Percentiles rank a stretch among this genome's conserved stretches.
phyloP scores from a whole-genome alignment of 1,139 yeast genomes.

The Yamadazyma friedrichii region DNA sequence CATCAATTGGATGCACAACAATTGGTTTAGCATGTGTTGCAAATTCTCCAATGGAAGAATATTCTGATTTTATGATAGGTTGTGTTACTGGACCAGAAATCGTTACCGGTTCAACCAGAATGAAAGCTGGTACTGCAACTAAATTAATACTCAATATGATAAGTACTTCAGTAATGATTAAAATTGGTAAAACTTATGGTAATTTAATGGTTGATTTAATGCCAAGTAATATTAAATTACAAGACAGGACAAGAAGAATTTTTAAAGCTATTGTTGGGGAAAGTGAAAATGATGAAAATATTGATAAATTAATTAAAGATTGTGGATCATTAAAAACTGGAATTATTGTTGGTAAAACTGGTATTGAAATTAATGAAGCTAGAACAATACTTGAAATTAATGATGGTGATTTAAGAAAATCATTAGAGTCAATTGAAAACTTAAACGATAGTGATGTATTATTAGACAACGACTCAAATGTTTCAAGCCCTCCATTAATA shows the following conservation, averaged over 20 bases:
- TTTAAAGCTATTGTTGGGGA: slow-evolving; percentile 5
- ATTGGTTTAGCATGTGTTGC: slow-evolving; percentile 11
- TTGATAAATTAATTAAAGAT: slow-evolving; percentile 4
- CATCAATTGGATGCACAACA: slow-evolving; percentile 7
- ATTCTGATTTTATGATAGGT: slow-evolving; percentile 10
- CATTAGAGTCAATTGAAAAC: slow-evolving; percentile 2
- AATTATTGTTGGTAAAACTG: slow-evolving; percentile 7
- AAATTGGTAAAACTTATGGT: slow-evolving; percentile 11
- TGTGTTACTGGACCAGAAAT: slow-evolving; percentile 11
- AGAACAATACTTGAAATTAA: slow-evolving; percentile 1
- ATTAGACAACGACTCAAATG: background rate
- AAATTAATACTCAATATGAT: slow-evolving; percentile 11
- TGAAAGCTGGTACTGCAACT: slow-evolving; percentile 12
- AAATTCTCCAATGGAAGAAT: slow-evolving; percentile 5
- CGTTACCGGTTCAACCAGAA: slow-evolving; percentile 11
- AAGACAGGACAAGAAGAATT: slow-evolving; percentile 10
- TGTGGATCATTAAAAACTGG: slow-evolving; percentile 8
- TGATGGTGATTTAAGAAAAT: slow-evolving; percentile 4
- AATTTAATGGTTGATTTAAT: slow-evolving; percentile 11
- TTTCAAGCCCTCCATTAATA: slow-evolving; percentile 1
- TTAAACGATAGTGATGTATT: background rate
- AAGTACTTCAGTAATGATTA: slow-evolving; percentile 10
- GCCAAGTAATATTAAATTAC: slow-evolving; percentile 9
- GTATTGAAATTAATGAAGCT: slow-evolving; percentile 7
- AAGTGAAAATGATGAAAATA: background rate